phyloP scores from a whole-genome alignment of 1,284 basidiomycete species.

The Heterobasidion occidentale region DNA sequence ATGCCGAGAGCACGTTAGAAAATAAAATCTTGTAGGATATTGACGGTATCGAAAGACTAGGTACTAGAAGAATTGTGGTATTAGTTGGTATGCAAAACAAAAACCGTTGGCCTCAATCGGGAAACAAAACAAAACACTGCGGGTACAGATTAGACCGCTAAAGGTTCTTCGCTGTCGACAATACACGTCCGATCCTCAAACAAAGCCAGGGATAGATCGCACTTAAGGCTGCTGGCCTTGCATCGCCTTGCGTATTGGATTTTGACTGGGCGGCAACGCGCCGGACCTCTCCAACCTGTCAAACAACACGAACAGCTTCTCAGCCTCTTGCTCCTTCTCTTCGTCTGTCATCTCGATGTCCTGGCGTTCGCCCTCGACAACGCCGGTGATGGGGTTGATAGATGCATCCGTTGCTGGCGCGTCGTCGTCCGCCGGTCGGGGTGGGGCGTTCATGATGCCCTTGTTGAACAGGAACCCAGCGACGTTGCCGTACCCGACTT shows the following conservation, averaged over 20 bases:
- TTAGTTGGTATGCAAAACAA: too few species aligned
- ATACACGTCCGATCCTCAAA: neutral
- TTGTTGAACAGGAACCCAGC: conserved; percentile 89
- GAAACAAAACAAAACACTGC: too few species aligned
- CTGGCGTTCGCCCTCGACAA: conserved; percentile 32
- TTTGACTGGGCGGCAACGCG: conserved; percentile 52
- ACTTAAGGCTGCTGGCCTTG: conserved; percentile 18
- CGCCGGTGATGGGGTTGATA: conserved; percentile 80
- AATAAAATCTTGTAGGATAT: too few species aligned
- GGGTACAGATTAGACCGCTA: too few species aligned
- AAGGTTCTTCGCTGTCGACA: neutral
- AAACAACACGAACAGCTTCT: conserved; percentile 84
- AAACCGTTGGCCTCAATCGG: too few species aligned
- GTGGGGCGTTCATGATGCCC: conserved; percentile 46
- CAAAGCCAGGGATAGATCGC: neutral
- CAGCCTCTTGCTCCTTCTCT: conserved; percentile 87
- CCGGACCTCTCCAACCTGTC: conserved; percentile 77
- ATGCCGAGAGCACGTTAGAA: too few species aligned
- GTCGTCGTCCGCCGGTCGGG: conserved; percentile 17
- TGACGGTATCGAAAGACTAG: too few species aligned
- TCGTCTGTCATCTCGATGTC: conserved; percentile 75
- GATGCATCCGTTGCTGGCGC: conserved; percentile 31
- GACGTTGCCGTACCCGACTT: conserved; percentile 88
- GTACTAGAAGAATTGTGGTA: too few species aligned
- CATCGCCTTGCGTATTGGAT: conserved; percentile 67